Base-by-base conservation (phyloP, 2,329 filamentous ascomycete genomes). In the Trichoderma sp. region DNA sequence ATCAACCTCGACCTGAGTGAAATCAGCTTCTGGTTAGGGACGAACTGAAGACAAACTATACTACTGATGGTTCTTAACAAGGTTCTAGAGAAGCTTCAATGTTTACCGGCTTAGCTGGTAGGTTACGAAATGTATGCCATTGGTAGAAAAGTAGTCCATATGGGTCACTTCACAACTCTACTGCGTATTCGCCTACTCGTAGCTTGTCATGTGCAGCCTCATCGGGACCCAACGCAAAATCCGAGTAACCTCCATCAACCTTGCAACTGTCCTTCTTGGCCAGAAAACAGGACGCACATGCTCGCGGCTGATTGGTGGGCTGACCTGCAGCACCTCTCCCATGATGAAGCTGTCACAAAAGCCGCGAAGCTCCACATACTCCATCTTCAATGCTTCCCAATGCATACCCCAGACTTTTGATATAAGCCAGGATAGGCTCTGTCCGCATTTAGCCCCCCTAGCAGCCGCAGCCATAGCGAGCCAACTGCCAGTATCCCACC, bases 381-480 rank as follows among this genome's bases (percentile, higher is more conserved):
- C 55, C 43, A 24, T 28, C 5, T 43, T 59, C 28, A 34, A 32
- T 37, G 32, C 63, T 28, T 59, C 43, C 56, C 55, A 28, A 43
- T 68, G 59, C 66, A 68, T 68, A 64, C 66, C 66, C 66, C 66
- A 43, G 66, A 68, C 66, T 61, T 52, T 60, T 26, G n/a, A 34
- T 30, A 37, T 10, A 43, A 46, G 32, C 13, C 43, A 54, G 11
- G 24, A 43, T 43, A 26, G 16, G 26, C 5, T 16, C 55, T 26
- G 26, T 32, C 39, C 30, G 37, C 55, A 24, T 51, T 66, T 61
- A 54, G 24, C 13, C 34, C 43, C 58, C 66, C 58, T 34, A n/a
- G 28, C 37, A 28, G 61, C 49, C 49, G 32, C 46, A 52, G n/a
- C 60, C 21, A 49, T 13, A 59, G 37, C n/a, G 46, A 63, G 30